Percentiles rank a stretch among this genome's conserved stretches.
Conservation (phyloP, 2,329 filamentous ascomycete species). For the Fusarium kyushuense region DNA sequence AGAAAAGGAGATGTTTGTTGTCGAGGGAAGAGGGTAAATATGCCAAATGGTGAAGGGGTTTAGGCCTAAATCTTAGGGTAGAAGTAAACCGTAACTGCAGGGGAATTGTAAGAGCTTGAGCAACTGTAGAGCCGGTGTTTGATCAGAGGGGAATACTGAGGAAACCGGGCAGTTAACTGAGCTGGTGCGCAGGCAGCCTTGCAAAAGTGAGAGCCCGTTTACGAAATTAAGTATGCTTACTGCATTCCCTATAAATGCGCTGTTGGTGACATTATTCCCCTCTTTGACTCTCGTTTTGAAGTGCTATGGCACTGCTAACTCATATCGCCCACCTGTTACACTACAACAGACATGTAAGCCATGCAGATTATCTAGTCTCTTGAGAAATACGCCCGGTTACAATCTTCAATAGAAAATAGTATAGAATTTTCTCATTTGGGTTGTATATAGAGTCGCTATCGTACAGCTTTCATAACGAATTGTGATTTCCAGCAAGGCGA, state of each 20-base stretch:
- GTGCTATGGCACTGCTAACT: constrained; percentile 9
- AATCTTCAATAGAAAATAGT: not conserved
- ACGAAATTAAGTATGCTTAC: not conserved
- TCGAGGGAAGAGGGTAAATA: constrained; percentile 4
- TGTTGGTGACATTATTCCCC: not conserved
- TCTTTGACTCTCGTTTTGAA: constrained; percentile 3
- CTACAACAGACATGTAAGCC: not conserved
- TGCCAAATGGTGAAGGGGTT: not conserved
- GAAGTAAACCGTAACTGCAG: constrained; percentile 6
- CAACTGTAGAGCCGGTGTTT: constrained; percentile 8
- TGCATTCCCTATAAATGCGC: not conserved
- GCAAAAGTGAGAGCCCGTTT: not conserved
- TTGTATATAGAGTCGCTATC: constrained; percentile 10
- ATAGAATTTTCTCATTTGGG: constrained; percentile 10
- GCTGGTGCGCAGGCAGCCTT: not conserved
- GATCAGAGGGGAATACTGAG: not conserved
- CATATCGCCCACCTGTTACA: not conserved
- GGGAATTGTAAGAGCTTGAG: constrained; percentile 7
- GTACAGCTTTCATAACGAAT: constrained; percentile 25
- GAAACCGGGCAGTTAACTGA: not conserved
- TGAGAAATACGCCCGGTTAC: too few species aligned
- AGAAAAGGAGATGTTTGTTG: not conserved
- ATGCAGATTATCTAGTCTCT: not conserved
- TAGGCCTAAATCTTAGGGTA: not conserved
- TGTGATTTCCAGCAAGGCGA: constrained; percentile 10